Evolutionary conservation across 192 early-diverging fungal genomes (phyloP).

Genomic region (Lobosporangium transversale): DNA sequence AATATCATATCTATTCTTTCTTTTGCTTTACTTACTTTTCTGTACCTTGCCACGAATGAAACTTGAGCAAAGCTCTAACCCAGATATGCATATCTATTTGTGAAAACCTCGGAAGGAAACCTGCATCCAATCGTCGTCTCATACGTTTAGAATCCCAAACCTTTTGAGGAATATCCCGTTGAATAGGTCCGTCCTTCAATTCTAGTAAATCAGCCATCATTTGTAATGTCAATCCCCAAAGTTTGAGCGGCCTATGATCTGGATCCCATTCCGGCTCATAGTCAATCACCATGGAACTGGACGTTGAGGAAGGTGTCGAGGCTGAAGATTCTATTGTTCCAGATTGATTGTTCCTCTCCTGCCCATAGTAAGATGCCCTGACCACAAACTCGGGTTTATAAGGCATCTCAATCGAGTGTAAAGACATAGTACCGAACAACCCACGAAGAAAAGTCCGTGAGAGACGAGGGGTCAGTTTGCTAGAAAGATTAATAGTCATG

Average conservation of each 20-base stretch:
- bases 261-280: constrained; percentile 45
- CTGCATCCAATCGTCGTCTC: constrained; percentile 42
- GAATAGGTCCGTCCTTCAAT: constrained; percentile 47
- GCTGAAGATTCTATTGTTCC: background rate
- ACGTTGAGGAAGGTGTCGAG: background rate
- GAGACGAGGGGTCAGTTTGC: constrained; percentile 49
- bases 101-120: constrained; percentile 41
- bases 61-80: constrained; percentile 50
- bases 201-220: constrained; percentile 60
- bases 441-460: constrained; percentile 46
- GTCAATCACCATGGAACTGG: constrained; percentile 17
- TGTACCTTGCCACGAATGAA: constrained; percentile 50
- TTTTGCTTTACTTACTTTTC: constrained; percentile 38
- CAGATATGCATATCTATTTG: constrained; percentile 51
- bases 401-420: constrained; percentile 55
- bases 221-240: constrained; percentile 58
- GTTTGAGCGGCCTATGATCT: constrained; percentile 38
- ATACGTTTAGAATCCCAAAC: constrained; percentile 52
- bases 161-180: constrained; percentile 44
- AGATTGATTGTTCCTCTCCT: background rate
- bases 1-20: background rate
- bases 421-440: constrained; percentile 51
- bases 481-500: constrained; percentile 54
- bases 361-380: constrained; percentile 2
- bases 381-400: constrained; percentile 46